Conservation (phyloP, 192 early-diverging fungal species). For the Backusella australiensis region DNA sequence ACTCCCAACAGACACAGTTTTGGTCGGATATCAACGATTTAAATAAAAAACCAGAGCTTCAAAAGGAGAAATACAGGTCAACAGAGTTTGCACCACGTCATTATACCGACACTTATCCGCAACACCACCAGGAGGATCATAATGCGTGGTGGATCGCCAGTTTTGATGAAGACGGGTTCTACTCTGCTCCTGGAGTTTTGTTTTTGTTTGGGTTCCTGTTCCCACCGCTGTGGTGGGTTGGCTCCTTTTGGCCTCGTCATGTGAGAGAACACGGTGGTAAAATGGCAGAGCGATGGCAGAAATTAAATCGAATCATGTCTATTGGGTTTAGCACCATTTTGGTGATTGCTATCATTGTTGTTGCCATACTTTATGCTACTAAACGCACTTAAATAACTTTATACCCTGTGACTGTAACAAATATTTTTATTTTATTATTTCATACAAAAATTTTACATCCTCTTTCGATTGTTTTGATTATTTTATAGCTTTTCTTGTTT, state of each 20-base stretch:
- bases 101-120: not conserved
- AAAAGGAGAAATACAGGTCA: not conserved
- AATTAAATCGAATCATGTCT: constrained; percentile 27
- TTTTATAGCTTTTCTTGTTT: not conserved
- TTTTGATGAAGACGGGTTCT: constrained; percentile 22
- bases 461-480: not conserved
- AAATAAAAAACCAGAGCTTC: not conserved
- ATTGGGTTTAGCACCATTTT: constrained; percentile 26
- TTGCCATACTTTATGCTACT: constrained; percentile 8
- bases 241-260: constrained; percentile 23
- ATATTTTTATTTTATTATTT: not conserved
- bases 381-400: not conserved
- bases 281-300: constrained; percentile 30
- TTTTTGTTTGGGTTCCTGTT: constrained; percentile 27
- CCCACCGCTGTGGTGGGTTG: constrained; percentile 31
- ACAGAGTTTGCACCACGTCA: not conserved
- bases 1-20: not conserved
- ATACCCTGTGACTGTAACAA: not conserved
- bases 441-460: not conserved
- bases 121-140: not conserved
- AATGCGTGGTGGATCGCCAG: constrained; percentile 15
- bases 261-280: constrained; percentile 18
- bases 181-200: constrained; percentile 14
- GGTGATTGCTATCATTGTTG: constrained; percentile 19
- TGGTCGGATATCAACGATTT: not conserved